Evolutionary conservation across 495 filamentous ascomycete genomes (phyloP), one percentile per base, ranked within the genome.

Genomic region (Hyaloscypha finlandica): DNA sequence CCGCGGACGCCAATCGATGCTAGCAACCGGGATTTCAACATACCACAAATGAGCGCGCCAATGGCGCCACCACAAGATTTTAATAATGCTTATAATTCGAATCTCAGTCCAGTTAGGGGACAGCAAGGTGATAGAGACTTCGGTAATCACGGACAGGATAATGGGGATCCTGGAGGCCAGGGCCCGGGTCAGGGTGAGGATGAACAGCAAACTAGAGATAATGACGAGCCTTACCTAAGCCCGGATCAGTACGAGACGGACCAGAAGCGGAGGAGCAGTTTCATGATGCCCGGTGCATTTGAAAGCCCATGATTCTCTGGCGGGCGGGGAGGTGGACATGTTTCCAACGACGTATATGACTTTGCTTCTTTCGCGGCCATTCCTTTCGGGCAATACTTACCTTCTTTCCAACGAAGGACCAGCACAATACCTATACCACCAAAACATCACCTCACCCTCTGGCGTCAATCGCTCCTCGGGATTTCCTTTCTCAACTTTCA

Each of bases 21-120:
- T 9, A 71, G 76, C n/a, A 75, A 74, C 14, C 54, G 72, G 31
- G 82, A 86, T 63, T 85, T 84, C 73, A 80, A 80, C 14, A 84
- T 85, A 71, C 81, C 83, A 5, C 83, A 85, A 70, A 78, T 86
- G 77, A 83, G 81, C 71, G 83, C 83, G 4, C 83, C 83, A 16
- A 85, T 86, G 71, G 80, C 80, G 6, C 80, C 82, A 37, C 77
- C 82, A 1, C 78, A 78, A 60, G 83, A 86, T 53, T 86, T 85
- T 64, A 63, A 64, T 48, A 72, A 64, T 51, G 69, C 69, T 19
- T 74, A 74, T 56, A 68, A 64, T 55, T 64, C 69, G 32, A 72
- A 22, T 54, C 4, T 64, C 9, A 70, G 63, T 54, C 59, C 65
- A n/a, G 32, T 35, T 12, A 53, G 67, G 11, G 37, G 29, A 19